These are phyloP conservation scores for Phoenix roebelenii DNA, from an alignment of 176 grass and related monocot species.

Conservation along the genomic window DNA sequence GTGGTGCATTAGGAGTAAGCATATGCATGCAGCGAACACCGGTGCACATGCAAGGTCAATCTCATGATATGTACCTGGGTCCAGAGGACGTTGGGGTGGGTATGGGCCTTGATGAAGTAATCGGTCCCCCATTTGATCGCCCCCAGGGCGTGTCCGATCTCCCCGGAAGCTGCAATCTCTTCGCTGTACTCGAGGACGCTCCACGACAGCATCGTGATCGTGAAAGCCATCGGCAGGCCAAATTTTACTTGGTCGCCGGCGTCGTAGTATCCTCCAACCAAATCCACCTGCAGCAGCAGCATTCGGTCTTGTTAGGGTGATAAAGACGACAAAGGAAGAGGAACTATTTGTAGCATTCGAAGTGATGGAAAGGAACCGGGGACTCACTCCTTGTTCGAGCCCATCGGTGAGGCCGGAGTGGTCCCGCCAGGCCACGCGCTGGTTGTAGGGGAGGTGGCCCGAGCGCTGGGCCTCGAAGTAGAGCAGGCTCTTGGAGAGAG, in stretches of 20 bases:
- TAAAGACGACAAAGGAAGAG: background rate
- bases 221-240: conserved; percentile 94
- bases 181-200: conserved; percentile 50
- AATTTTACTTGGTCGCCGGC: conserved; percentile 95
- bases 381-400: conserved; percentile 67
- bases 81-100: conserved; percentile 57
- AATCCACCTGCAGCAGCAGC: conserved; percentile 33
- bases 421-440: conserved; percentile 68
- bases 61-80: conserved; percentile 25
- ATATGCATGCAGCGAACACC: too few relatives aligned
- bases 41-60: background rate
- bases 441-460: conserved; percentile 78
- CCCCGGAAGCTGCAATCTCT: conserved; percentile 32
- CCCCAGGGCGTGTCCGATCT: conserved; percentile 46
- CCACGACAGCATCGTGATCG: conserved; percentile 68
- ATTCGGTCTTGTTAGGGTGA: background rate
- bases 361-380: too few relatives aligned
- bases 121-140: conserved; percentile 85
- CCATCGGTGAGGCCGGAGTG: conserved; percentile 91
- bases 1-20: too few relatives aligned
- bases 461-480: conserved; percentile 98
- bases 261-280: conserved; percentile 87
- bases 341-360: too few relatives aligned
- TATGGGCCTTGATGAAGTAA: conserved; percentile 80
- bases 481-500: conserved; percentile 71